Evolutionary conservation across 2,329 filamentous ascomycete genomes (phyloP).

Genomic region (Fusarium albosuccineum): DNA sequence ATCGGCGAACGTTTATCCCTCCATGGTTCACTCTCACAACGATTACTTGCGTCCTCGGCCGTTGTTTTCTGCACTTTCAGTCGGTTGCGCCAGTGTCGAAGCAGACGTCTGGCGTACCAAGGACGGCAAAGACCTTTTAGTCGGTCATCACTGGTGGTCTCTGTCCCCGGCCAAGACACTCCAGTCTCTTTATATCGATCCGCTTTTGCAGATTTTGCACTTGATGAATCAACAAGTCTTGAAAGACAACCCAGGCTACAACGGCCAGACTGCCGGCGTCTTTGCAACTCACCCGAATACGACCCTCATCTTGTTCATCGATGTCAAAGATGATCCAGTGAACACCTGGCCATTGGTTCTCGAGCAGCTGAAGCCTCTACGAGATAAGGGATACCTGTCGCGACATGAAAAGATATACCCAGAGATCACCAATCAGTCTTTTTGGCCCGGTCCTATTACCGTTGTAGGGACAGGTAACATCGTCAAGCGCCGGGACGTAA

Average conservation of each 20-base stretch:
- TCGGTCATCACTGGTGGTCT: slow-evolving; percentile 69
- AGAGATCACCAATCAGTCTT: slow-evolving; percentile 55
- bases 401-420: slow-evolving; percentile 58
- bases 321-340: slow-evolving; percentile 68
- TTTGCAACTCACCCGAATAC: slow-evolving; percentile 66
- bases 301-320: slow-evolving; percentile 73
- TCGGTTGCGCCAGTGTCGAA: slow-evolving; percentile 73
- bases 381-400: slow-evolving; percentile 68
- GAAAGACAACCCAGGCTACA: accelerated
- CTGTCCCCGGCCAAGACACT: slow-evolving; percentile 69
- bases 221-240: slow-evolving; percentile 22
- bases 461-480: slow-evolving; percentile 75
- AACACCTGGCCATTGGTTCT: slow-evolving; percentile 46
- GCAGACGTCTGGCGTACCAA: slow-evolving; percentile 73
- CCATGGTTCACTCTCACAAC: slow-evolving; percentile 70
- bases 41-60: slow-evolving; percentile 76
- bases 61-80: slow-evolving; percentile 71
- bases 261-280: slow-evolving; percentile 59
- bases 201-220: slow-evolving; percentile 70
- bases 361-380: slow-evolving; percentile 65
- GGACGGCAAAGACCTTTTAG: slow-evolving; percentile 64
- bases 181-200: slow-evolving; percentile 71
- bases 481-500: slow-evolving; percentile 34
- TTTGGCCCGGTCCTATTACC: slow-evolving; percentile 66
- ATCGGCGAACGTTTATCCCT: slow-evolving; percentile 33